Conservation (phyloP, 495 filamentous ascomycete species). For the Delitschia confertaspora region DNA sequence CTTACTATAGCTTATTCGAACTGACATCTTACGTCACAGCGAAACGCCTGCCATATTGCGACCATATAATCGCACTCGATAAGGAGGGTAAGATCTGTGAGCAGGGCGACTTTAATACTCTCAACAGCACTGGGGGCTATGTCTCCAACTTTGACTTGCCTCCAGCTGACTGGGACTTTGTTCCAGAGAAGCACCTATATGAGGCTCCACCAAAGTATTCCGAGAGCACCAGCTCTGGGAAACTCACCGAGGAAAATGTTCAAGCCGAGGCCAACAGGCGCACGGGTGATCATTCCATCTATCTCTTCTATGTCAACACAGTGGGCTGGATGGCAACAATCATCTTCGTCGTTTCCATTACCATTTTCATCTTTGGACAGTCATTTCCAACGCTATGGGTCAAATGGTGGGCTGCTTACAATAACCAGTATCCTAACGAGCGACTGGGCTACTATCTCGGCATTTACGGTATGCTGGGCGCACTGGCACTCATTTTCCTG, state of each 20-base stretch:
- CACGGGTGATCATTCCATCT: slow-evolving; percentile 29
- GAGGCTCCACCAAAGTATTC: slow-evolving; percentile 22
- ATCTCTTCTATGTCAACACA: slow-evolving; percentile 26
- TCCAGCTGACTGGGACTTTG: slow-evolving; percentile 20
- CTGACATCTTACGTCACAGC: slow-evolving; percentile 10
- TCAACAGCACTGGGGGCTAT: slow-evolving; percentile 32
- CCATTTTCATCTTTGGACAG: slow-evolving; percentile 23
- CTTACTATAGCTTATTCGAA: neutral
- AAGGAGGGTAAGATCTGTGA: slow-evolving; percentile 37
- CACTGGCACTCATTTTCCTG: slow-evolving; percentile 37
- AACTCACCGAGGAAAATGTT: slow-evolving; percentile 19
- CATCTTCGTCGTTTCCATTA: slow-evolving; percentile 31
- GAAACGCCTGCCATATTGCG: slow-evolving; percentile 37
- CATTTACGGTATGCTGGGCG: slow-evolving; percentile 46
- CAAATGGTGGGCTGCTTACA: slow-evolving; percentile 46
- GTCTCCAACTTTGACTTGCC: slow-evolving; percentile 19
- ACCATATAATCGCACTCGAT: slow-evolving; percentile 41
- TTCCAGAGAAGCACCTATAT: slow-evolving; percentile 17
- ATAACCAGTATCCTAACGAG: slow-evolving; percentile 29
- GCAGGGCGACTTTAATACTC: slow-evolving; percentile 37
- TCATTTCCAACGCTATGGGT: slow-evolving; percentile 42
- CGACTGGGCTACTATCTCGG: slow-evolving; percentile 45
- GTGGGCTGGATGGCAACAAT: slow-evolving; percentile 26
- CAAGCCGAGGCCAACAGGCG: slow-evolving; percentile 23
- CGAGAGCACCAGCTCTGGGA: slow-evolving; percentile 2